phyloP scores from a whole-genome alignment of 2,329 filamentous ascomycete species.

The Cercospora berteroae region DNA sequence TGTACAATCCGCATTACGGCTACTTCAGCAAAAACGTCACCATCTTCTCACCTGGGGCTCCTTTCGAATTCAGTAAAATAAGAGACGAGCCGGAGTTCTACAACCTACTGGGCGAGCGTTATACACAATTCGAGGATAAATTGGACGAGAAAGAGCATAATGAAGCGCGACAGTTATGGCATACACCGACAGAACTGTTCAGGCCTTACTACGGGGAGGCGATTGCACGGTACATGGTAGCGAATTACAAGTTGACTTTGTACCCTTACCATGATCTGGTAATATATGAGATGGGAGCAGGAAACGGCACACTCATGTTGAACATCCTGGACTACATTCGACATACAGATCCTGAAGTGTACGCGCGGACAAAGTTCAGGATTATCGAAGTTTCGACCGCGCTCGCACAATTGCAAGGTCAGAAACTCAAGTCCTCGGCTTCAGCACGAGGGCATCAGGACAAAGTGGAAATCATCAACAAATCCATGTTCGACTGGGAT shows the following conservation, averaged over 20 bases:
- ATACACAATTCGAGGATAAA: slow-evolving; percentile 84
- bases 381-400: slow-evolving; percentile 92
- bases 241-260: slow-evolving; percentile 90
- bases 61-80: slow-evolving; percentile 81
- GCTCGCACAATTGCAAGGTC: slow-evolving; percentile 73
- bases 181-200: slow-evolving; percentile 96
- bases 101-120: slow-evolving; percentile 69
- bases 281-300: slow-evolving; percentile 98
- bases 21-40: slow-evolving; percentile 40
- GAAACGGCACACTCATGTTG: slow-evolving; percentile 95
- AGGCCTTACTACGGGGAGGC: slow-evolving; percentile 95
- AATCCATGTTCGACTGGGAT: slow-evolving; percentile 91
- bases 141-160: slow-evolving; percentile 72
- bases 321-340: slow-evolving; percentile 98
- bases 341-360: slow-evolving; percentile 83
- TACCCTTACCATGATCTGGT: slow-evolving; percentile 96
- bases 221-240: slow-evolving; percentile 90
- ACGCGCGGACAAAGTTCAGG: slow-evolving; percentile 87
- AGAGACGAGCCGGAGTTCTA: slow-evolving; percentile 86
- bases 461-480: slow-evolving; percentile 92
- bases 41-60: slow-evolving; percentile 83
- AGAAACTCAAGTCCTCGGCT: slow-evolving; percentile 65
- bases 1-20: slow-evolving; percentile 35
- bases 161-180: slow-evolving; percentile 88
- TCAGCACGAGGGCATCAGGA: slow-evolving; percentile 71